Percentiles rank a stretch among this genome's conserved stretches.
Evolutionary conservation across 495 filamentous ascomycete genomes (phyloP).

Genomic region (Talaromyces stipitatus): DNA sequence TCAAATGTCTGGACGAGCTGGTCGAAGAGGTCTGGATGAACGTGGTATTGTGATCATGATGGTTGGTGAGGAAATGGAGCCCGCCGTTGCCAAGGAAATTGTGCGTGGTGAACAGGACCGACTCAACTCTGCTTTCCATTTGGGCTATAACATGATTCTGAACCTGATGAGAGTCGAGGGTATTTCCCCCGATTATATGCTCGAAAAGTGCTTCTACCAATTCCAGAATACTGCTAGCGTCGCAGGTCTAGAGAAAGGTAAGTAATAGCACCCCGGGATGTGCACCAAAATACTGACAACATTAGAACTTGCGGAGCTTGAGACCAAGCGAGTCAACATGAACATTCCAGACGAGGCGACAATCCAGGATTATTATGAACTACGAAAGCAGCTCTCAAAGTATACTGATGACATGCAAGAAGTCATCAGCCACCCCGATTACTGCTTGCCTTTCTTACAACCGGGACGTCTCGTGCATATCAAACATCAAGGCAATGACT

Average conservation of each 20-base stretch:
- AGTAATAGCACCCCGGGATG: constrained; percentile 2
- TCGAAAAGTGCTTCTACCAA: constrained; percentile 93
- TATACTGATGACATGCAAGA: constrained; percentile 79
- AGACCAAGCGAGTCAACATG: constrained; percentile 62
- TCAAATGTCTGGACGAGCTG: constrained; percentile 96
- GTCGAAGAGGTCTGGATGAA: constrained; percentile 93
- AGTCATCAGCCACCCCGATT: constrained; percentile 83
- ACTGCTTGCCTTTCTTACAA: constrained; percentile 72
- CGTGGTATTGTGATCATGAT: constrained; percentile 99
- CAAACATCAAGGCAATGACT: constrained; percentile 69
- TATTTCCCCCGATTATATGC: constrained; percentile 94
- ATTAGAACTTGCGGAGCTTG: constrained; percentile 61
- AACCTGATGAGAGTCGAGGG: constrained; percentile 94
- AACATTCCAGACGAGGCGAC: constrained; percentile 76
- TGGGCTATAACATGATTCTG: constrained; percentile 99
- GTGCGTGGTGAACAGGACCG: constrained; percentile 94
- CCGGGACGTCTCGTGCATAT: constrained; percentile 78
- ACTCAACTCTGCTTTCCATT: constrained; percentile 93
- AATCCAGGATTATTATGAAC: constrained; percentile 84
- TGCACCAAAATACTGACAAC: constrained; percentile 14
- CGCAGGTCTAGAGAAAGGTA: constrained; percentile 65
- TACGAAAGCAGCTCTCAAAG: constrained; percentile 71
- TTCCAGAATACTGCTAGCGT: constrained; percentile 92
- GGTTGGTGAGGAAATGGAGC: constrained; percentile 94
- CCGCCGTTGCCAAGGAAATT: constrained; percentile 84